These are phyloP conservation scores for Spiromastix sp. DNA, from an alignment of 2,329 filamentous ascomycete genomes.

Conservation along the genomic window DNA sequence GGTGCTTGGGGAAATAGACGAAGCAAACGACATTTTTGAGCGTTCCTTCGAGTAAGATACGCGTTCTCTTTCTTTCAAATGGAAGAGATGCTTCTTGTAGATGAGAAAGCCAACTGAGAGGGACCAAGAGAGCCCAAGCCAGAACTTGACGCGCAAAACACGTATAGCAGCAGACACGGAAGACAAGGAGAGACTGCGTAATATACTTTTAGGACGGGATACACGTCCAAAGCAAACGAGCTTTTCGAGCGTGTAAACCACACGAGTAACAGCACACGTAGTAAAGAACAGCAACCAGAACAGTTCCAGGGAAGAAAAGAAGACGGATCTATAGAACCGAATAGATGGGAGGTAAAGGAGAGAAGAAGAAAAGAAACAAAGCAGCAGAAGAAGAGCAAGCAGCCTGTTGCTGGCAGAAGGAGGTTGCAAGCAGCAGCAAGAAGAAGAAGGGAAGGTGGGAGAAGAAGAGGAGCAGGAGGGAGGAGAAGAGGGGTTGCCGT, in stretches of 20 bases:
- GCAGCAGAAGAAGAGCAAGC: slow-evolving; percentile 13
- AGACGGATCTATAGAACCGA: slow-evolving; percentile 7
- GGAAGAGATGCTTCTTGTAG: no score
- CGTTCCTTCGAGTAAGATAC: background rate
- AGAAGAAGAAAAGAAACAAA: slow-evolving; percentile 17
- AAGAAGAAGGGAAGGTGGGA: slow-evolving; percentile 1
- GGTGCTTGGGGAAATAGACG: slow-evolving; percentile 16
- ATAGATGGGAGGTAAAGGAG: slow-evolving; percentile 10
- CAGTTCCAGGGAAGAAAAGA: slow-evolving; percentile 11
- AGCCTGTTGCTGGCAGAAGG: slow-evolving; percentile 10
- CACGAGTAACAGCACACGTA: no score
- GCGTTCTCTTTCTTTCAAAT: no score
- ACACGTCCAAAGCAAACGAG: no score
- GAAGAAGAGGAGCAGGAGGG: slow-evolving; percentile 5
- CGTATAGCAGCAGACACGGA: no score
- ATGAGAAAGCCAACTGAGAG: no score
- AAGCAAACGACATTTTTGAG: slow-evolving; percentile 20
- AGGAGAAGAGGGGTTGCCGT: background rate
- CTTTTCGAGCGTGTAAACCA: no score
- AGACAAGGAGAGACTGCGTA: no score
- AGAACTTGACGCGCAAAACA: no score
- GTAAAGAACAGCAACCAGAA: no score
- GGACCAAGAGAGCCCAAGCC: no score
- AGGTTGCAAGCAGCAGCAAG: slow-evolving; percentile 1
- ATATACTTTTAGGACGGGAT: no score